Evolutionary conservation across 177 flowering plant species (phyloP).

Genomic region (Vitis hybrid): DNA sequence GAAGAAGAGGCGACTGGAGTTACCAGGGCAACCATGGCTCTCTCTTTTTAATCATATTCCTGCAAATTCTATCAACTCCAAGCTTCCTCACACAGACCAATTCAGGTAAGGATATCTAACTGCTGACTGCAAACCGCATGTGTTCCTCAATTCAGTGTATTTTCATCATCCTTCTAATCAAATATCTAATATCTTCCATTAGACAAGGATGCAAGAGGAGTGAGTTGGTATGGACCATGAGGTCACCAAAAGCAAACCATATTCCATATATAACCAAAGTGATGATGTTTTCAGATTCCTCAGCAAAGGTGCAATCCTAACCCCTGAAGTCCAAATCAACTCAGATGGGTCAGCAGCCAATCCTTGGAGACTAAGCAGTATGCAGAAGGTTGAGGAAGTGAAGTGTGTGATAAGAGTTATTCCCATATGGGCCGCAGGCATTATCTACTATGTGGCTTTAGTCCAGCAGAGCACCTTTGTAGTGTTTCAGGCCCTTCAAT

Average conservation of each 20-base stretch:
- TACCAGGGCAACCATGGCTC: slow-evolving; percentile 27
- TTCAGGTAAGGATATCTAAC: background rate
- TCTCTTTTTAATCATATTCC: slow-evolving; percentile 34
- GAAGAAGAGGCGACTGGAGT: slow-evolving; percentile 40
- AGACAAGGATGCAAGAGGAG: no score
- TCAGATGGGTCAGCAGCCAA: slow-evolving; percentile 44
- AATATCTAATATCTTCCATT: no score
- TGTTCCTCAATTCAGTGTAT: background rate
- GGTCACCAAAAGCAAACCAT: no score
- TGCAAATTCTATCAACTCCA: slow-evolving; percentile 31
- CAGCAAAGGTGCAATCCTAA: slow-evolving; percentile 54
- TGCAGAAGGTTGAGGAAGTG: slow-evolving; percentile 62
- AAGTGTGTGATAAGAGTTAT: slow-evolving; percentile 47
- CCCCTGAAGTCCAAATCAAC: slow-evolving; percentile 33
- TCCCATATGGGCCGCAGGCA: slow-evolving; percentile 51
- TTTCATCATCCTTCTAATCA: no score
- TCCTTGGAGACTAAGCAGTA: slow-evolving; percentile 50
- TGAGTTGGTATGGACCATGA: no score
- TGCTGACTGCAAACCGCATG: no score
- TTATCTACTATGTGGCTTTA: slow-evolving; percentile 26
- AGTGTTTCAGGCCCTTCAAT: slow-evolving; percentile 59
- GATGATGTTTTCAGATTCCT: slow-evolving; percentile 29
- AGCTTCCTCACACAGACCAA: background rate
- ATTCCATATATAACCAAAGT: no score
- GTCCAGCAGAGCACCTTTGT: slow-evolving; percentile 34